Conservation (phyloP, 768 basidiomycete species). For the Russula lepida region DNA sequence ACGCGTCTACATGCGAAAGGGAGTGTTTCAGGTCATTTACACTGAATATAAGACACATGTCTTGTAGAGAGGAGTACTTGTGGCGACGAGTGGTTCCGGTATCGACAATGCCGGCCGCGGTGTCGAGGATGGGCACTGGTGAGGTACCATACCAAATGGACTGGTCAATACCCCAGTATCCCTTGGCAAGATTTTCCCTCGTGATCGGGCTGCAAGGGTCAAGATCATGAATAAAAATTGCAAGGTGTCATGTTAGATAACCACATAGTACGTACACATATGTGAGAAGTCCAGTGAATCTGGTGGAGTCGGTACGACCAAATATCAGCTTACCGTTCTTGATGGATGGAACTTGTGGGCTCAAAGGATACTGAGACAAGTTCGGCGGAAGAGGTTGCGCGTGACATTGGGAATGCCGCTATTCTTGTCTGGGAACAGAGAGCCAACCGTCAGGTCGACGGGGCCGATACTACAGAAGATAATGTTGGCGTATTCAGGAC, state of each 20-base stretch:
- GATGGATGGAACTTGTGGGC: slow-evolving; percentile 20
- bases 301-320: slow-evolving; percentile 28
- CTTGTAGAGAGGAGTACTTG: slow-evolving; percentile 20
- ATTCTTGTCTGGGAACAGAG: slow-evolving; percentile 23
- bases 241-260: not conserved
- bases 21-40: slow-evolving; percentile 12
- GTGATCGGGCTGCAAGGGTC: slow-evolving; percentile 25
- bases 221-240: not conserved
- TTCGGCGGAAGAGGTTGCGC: slow-evolving; percentile 28
- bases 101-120: slow-evolving; percentile 30
- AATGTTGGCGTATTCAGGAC: not conserved
- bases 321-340: slow-evolving; percentile 33
- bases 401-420: slow-evolving; percentile 45
- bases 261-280: slow-evolving; percentile 23
- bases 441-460: slow-evolving; percentile 40
- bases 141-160: slow-evolving; percentile 26
- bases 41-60: slow-evolving; percentile 4
- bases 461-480: slow-evolving; percentile 48
- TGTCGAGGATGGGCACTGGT: slow-evolving; percentile 22
- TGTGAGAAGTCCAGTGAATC: slow-evolving; percentile 28
- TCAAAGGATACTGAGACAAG: slow-evolving; percentile 28
- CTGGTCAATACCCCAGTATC: slow-evolving; percentile 32
- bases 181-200: slow-evolving; percentile 25
- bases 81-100: slow-evolving; percentile 32
- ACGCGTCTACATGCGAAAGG: slow-evolving; percentile 25